Conservation (phyloP, 108 stramenopile genomes). For the Aurantiochytrium sp. region DNA sequence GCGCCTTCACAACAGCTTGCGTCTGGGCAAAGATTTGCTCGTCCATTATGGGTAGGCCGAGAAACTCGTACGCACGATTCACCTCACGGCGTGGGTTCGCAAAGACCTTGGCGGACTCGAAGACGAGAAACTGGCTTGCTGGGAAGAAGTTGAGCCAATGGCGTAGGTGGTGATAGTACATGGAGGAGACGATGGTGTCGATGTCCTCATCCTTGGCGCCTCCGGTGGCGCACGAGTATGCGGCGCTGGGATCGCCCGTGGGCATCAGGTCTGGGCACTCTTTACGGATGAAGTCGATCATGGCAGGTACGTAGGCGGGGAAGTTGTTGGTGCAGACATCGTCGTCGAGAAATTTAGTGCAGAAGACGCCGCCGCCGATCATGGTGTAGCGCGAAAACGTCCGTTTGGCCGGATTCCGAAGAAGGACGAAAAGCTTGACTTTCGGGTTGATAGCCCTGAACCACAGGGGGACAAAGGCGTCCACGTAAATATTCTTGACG, state of each 20-base stretch:
- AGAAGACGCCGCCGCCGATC: not conserved
- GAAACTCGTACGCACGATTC: too few species aligned
- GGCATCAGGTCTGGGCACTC: not conserved
- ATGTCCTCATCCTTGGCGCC: not conserved
- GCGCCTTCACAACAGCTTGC: too few species aligned
- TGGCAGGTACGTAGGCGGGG: not conserved
- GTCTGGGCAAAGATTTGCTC: too few species aligned
- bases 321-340: not conserved
- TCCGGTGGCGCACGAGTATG: not conserved
- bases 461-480: not conserved
- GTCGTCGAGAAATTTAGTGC: not conserved
- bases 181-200: not conserved
- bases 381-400: not conserved
- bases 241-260: not conserved
- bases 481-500: not conserved
- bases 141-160: not conserved
- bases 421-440: not conserved
- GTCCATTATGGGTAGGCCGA: too few species aligned
- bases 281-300: not conserved
- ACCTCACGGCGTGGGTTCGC: not conserved
- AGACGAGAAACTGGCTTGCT: not conserved
- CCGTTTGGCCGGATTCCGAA: not conserved
- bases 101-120: not conserved
- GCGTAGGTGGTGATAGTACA: not conserved
- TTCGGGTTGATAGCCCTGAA: not conserved